phyloP scores from a whole-genome alignment of 371 early-diverging fungal genomes.

The Dentiscutata heterogama region DNA sequence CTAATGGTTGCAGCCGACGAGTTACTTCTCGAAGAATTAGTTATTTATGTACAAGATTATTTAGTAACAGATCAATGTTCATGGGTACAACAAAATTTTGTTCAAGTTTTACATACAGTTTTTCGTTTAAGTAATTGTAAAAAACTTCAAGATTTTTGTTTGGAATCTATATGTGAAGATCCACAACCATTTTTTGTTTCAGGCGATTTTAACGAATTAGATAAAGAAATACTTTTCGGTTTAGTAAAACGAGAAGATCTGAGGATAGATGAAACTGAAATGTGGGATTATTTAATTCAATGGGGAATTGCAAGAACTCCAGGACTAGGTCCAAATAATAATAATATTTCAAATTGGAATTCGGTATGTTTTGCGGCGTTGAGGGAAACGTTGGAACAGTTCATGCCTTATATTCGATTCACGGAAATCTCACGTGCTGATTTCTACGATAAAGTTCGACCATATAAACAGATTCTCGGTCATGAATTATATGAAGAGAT shows the following conservation, averaged over 20 bases:
- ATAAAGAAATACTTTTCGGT: neutral
- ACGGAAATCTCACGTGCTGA: constrained; percentile 10
- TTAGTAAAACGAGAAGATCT: constrained; percentile 28
- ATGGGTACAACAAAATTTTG: constrained; percentile 11
- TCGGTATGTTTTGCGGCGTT: neutral
- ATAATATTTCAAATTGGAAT: constrained; percentile 2
- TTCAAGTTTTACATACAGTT: constrained; percentile 2
- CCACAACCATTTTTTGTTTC: neutral
- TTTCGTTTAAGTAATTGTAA: neutral
- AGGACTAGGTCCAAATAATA: neutral
- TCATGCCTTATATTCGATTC: constrained; percentile 6
- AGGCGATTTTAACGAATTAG: neutral
- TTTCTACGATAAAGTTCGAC: constrained; percentile 33
- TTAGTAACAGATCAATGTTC: neutral
- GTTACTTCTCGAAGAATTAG: constrained; percentile 8
- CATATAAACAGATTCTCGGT: neutral
- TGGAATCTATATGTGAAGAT: constrained; percentile 15
- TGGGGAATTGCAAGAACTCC: constrained; percentile 31
- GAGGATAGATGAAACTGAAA: constrained; percentile 15
- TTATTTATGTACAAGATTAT: neutral
- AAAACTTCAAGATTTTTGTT: neutral
- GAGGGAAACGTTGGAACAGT: neutral
- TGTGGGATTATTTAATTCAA: constrained; percentile 29
- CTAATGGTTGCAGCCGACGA: constrained; percentile 29
- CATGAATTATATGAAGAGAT: neutral